A percentile compares a stretch with the other conserved stretches of the same genome.
Evolutionary conservation across 2,329 filamentous ascomycete species (phyloP).

Genomic region (Beauveria scarabaeidicola): DNA sequence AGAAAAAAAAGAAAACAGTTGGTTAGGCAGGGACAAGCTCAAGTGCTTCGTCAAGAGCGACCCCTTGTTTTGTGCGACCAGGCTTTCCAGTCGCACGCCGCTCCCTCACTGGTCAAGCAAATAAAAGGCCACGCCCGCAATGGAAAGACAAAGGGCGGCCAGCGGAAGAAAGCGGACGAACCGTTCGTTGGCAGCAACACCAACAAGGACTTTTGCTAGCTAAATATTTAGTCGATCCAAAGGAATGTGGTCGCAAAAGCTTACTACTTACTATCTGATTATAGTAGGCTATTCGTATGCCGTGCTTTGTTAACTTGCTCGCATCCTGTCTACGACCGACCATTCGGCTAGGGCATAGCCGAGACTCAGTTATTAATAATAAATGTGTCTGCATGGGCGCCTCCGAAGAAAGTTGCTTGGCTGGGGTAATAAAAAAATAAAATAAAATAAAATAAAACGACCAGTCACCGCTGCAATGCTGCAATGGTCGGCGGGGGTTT

Average conservation of each 20-base stretch:
- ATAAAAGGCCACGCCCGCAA: neutral
- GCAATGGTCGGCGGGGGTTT: neutral
- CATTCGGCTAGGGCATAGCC: neutral
- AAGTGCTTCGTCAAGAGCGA: neutral
- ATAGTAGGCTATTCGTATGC: neutral
- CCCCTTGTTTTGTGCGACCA: neutral
- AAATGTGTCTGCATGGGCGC: neutral
- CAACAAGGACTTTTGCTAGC: neutral
- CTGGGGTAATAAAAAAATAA: too few relatives aligned
- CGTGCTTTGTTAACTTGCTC: neutral
- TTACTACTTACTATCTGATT: neutral
- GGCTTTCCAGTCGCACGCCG: neutral
- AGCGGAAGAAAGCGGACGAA: neutral
- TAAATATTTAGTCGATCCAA: neutral
- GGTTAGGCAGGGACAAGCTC: neutral
- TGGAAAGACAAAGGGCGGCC: neutral
- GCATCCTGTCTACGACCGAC: neutral
- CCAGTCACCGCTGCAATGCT: neutral
- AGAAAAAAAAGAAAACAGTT: too few relatives aligned
- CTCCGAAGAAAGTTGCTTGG: neutral
- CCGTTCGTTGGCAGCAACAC: neutral
- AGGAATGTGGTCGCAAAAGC: too few relatives aligned
- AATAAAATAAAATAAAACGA: too few relatives aligned
- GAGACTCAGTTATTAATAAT: neutral
- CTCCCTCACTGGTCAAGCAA: neutral